These are phyloP conservation scores for Globisporangium emineosum DNA, from an alignment of 352 stramenopile genomes.

Conservation along the genomic window DNA sequence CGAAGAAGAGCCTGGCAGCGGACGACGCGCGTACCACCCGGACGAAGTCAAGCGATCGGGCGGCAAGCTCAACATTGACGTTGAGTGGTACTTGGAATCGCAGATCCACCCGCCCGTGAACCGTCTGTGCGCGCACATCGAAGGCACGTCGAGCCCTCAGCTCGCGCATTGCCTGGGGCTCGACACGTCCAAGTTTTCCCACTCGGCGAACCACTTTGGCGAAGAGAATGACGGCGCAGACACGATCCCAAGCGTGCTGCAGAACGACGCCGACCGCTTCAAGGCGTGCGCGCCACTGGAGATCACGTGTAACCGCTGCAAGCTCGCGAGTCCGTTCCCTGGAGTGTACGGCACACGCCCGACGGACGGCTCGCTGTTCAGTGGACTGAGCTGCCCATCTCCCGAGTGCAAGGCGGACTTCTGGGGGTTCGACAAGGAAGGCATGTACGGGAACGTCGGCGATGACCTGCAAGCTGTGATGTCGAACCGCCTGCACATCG, in stretches of 20 bases:
- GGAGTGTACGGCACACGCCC: constrained; percentile 58
- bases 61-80: constrained; percentile 88
- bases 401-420: constrained; percentile 75
- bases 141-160: constrained; percentile 93
- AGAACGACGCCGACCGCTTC: constrained; percentile 88
- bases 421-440: constrained; percentile 79
- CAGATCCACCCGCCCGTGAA: constrained; percentile 97
- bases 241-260: constrained; percentile 85
- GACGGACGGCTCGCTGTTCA: constrained; percentile 31
- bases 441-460: constrained; percentile 66
- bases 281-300: constrained; percentile 80
- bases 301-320: constrained; percentile 72
- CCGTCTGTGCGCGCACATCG: constrained; percentile 98
- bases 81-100: constrained; percentile 97
- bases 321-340: constrained; percentile 58
- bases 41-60: constrained; percentile 77
- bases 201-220: constrained; percentile 64
- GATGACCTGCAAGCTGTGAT: constrained; percentile 73
- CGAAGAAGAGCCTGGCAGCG: constrained; percentile 75
- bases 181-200: constrained; percentile 93
- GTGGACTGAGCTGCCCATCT: constrained; percentile 59
- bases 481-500: constrained; percentile 83
- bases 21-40: constrained; percentile 80
- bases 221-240: constrained; percentile 87
- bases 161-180: constrained; percentile 96